Base-by-base conservation (phyloP, 2,329 filamentous ascomycete genomes). In the Balansia obtecta region DNA sequence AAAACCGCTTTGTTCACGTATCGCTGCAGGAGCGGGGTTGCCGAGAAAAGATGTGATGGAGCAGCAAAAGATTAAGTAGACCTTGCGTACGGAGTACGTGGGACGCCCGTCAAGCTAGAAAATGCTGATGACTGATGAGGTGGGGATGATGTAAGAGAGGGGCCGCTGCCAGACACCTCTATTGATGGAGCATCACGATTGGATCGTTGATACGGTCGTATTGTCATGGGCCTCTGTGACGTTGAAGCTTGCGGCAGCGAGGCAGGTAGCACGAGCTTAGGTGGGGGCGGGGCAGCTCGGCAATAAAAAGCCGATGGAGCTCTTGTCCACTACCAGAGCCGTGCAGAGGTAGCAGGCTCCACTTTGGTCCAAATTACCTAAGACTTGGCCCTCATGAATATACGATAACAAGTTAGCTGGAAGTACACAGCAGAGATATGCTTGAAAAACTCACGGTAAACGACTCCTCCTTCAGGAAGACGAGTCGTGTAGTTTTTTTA, bases 231-330 rank as follows among this genome's bases (percentile, higher is more conserved):
- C 45, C 6, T 12, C 9, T 18, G n/a, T 22, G 20, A 22, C 20
- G 20, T 22, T 22, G 20, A 22, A 22, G 20, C n/a, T n/a, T n/a
- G n/a, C n/a, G n/a, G n/a, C n/a, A n/a, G 5, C 27, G 10, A 33
- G 34, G 34, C 15, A 37, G 34, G 34, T 15, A 30, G 22, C 13
- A n/a, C 15, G 30, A 46, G 44, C 44, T 46, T 11, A 16, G n/a
- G 47, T 44, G 47, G 47, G 47, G 47, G 40, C 20, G 27, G 47
- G 47, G 46, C 37, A 48, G 16, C n/a, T 48, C 46, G 46, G 46
- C 34, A 48, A 18, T 41, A 20, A 41, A 15, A 37, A 12, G 7
- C 34, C 10, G 2, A 12, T 37, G 34, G 34, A 37, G 34, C 34
- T 37, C 34, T 15, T 37, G 33, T 34, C 33, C 33, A 11, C 33